phyloP scores from a whole-genome alignment of 208 protist genomes.

The Herpetomonas tarakana region DNA sequence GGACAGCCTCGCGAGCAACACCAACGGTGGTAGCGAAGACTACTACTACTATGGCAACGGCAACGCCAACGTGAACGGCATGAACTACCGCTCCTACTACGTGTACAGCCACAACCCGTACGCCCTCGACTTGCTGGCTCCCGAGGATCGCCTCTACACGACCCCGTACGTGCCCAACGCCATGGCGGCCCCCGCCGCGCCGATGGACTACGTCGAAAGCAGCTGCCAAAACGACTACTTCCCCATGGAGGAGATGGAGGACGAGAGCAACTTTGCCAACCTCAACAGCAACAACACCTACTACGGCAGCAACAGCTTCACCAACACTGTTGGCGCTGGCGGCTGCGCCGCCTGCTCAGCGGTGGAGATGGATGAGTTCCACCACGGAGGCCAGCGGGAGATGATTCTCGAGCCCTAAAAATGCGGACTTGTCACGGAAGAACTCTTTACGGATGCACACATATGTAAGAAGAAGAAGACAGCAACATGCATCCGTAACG shows the following conservation, averaged over 20 bases:
- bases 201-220: slow-evolving; percentile 32
- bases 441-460: too few species aligned
- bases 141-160: slow-evolving; percentile 26
- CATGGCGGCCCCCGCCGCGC: too few species aligned
- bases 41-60: background rate
- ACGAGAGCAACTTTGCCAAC: slow-evolving; percentile 6
- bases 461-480: too few species aligned
- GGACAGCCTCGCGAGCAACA: too few species aligned
- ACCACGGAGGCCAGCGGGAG: background rate
- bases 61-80: background rate
- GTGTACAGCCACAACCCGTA: slow-evolving; percentile 50
- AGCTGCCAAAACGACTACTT: slow-evolving; percentile 31
- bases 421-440: too few species aligned
- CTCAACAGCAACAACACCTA: slow-evolving; percentile 12
- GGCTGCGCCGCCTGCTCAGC: too few species aligned
- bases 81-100: background rate
- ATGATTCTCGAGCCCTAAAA: background rate
- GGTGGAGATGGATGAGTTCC: too few species aligned
- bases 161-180: slow-evolving; percentile 9
- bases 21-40: too few species aligned
- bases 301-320: slow-evolving; percentile 17
- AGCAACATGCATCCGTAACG: too few species aligned
- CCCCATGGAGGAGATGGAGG: slow-evolving; percentile 27
- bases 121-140: slow-evolving; percentile 27
- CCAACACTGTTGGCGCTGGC: too few species aligned